A percentile compares a stretch with the other conserved stretches of the same genome.
Evolutionary conservation across 2,329 filamentous ascomycete species (phyloP).

Genomic region (Trichoderma arundinaceum): DNA sequence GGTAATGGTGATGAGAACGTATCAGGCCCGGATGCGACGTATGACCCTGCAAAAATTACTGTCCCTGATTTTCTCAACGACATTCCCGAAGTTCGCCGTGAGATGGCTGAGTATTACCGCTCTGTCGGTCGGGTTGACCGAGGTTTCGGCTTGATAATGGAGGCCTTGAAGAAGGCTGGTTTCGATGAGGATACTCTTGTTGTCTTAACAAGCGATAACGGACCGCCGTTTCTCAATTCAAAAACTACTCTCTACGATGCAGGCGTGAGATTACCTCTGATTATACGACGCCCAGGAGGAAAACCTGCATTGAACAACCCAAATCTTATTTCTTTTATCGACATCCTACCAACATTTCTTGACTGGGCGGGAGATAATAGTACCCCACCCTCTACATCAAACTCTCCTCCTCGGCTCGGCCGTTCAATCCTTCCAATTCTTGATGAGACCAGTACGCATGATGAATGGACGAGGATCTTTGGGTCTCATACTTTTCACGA

Average conservation of each 20-base stretch:
- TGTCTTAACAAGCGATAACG: conserved; percentile 21
- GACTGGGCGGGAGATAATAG: conserved; percentile 1
- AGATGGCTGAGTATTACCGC: conserved; percentile 21
- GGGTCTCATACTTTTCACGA: conserved; percentile 22
- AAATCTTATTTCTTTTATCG: conserved; percentile 22
- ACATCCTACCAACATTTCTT: conserved; percentile 13
- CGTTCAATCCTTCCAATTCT: conserved; percentile 20
- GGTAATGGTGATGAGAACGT: conserved; percentile 19
- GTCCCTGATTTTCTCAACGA: conserved; percentile 14
- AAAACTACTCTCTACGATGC: conserved; percentile 22
- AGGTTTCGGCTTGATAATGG: conserved; percentile 10
- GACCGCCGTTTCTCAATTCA: conserved; percentile 23
- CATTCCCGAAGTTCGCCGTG: conserved; percentile 8
- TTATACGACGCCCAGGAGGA: conserved; percentile 6
- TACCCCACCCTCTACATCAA: not conserved
- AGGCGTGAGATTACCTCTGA: conserved; percentile 17
- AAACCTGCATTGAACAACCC: not conserved
- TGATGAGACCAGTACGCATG: conserved; percentile 5
- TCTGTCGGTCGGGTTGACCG: conserved; percentile 15
- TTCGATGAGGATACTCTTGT: conserved; percentile 8
- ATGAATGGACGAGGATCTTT: not conserved
- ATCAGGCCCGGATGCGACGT: not conserved
- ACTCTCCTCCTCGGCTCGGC: conserved; percentile 10
- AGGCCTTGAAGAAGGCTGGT: conserved; percentile 2
- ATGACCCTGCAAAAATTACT: conserved; percentile 11